Base-by-base conservation (phyloP, 2,329 filamentous ascomycete genomes). In the Verticillium dahliae region DNA sequence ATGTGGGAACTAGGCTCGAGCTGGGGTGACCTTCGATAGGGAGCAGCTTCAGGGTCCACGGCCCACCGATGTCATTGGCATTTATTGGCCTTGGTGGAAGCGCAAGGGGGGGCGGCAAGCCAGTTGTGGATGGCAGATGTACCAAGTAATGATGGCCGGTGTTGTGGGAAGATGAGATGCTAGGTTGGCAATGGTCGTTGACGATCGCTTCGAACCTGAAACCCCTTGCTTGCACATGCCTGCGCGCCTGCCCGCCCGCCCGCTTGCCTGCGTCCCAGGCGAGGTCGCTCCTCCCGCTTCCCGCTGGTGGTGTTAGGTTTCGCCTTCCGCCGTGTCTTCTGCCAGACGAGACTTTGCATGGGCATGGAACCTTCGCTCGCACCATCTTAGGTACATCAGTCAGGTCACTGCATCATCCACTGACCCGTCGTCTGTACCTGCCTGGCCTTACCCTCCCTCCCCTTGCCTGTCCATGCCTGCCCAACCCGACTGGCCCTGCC, bases 131-230 rank as follows among this genome's bases (percentile, higher is more conserved):
- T 50, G 45, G n/a, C 45, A 18, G 45, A 50, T n/a, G 45, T 22
- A 27, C 27, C 27, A 27, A 27, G 27, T 27, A 27, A 27, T 22
- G 18, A 22, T 27, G 15, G 13, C 15, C 39, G 39, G 7, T n/a
- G 15, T 14, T 1, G 18, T 50, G 45, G 45, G 22, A 18, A 50
- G 45, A 50, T 50, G 45, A 5, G 35, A 50, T 50, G 45, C 13
- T 50, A 50, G 45, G 45, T 50, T 22, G 45, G 45, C 45, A 50
- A 27, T 50, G 45, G 45, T 50, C 45, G 45, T 50, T 27, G 45
- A 50, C 59, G 63, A 64, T 63, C 63, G 60, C 61, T 61, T 62
- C 61, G 61, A 63, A 64, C 57, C 63, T 61, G 61, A 64, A 64
- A 63, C 59, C 63, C 63, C 61, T 63, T 64, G 63, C 59, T 61